phyloP scores from a whole-genome alignment of 2,329 filamentous ascomycete species.

The Lasiodiplodia sp. region DNA sequence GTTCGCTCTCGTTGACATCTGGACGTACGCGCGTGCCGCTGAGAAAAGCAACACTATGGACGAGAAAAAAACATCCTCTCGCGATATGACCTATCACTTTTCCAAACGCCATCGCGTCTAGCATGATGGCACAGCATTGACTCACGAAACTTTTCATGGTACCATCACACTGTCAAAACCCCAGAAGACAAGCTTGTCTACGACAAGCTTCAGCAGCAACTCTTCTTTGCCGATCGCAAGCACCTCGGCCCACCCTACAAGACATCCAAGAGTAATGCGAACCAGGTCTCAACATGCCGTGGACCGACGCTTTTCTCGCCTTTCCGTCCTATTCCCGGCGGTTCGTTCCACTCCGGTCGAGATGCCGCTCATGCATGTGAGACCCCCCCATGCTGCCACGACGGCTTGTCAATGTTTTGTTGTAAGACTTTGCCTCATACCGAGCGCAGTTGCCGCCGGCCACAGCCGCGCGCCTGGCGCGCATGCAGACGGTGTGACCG shows the following conservation, averaged over 20 bases:
- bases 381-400: background rate
- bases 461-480: conserved; percentile 6
- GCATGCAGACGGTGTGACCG: background rate
- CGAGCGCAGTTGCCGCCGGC: background rate
- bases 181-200: conserved; percentile 13
- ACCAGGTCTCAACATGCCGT: background rate
- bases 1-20: background rate
- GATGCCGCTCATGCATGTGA: background rate
- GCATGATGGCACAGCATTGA: background rate
- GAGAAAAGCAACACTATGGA: background rate
- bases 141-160: background rate
- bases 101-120: background rate
- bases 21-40: background rate
- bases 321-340: conserved; percentile 7
- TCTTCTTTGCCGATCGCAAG: conserved; percentile 5
- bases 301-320: background rate
- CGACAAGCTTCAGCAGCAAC: conserved; percentile 20
- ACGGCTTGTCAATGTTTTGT: background rate
- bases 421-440: background rate
- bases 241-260: background rate
- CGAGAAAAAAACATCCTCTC: background rate
- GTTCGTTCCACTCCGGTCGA: background rate
- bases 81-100: background rate
- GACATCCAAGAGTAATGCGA: conserved; percentile 2
- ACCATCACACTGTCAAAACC: background rate